These are phyloP conservation scores for Ascochyta fabae DNA, from an alignment of 2,329 filamentous ascomycete species.

Conservation along the genomic window DNA sequence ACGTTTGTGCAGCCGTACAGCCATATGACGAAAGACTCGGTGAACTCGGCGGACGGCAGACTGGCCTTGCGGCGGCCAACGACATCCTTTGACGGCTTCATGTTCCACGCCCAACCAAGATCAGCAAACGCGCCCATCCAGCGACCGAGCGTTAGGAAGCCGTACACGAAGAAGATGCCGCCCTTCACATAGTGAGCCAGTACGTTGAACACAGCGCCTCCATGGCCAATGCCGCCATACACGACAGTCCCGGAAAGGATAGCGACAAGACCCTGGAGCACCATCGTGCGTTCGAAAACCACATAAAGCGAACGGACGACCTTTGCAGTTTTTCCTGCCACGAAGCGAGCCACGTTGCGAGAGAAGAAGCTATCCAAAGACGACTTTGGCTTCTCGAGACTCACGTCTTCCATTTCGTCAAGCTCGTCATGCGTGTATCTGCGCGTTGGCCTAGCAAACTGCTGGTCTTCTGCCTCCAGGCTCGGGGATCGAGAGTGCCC, in stretches of 20 bases:
- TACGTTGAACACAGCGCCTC: constrained; percentile 75
- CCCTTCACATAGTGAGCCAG: constrained; percentile 95
- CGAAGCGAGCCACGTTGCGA: constrained; percentile 60
- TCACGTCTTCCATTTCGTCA: constrained; percentile 55
- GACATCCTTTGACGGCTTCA: constrained; percentile 67
- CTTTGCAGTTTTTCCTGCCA: constrained; percentile 63
- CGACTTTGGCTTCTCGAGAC: constrained; percentile 55
- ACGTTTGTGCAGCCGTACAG: constrained; percentile 89
- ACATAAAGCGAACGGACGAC: constrained; percentile 68
- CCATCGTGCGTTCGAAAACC: constrained; percentile 75
- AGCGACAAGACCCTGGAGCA: constrained; percentile 78
- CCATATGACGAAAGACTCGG: constrained; percentile 89
- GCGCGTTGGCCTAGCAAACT: constrained; percentile 48
- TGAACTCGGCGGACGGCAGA: constrained; percentile 81
- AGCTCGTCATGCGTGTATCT: constrained; percentile 50
- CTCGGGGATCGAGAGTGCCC: constrained; percentile 70
- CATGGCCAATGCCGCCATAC: constrained; percentile 82
- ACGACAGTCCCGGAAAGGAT: constrained; percentile 76
- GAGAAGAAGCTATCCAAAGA: constrained; percentile 59
- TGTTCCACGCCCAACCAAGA: constrained; percentile 94
- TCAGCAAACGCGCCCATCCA: constrained; percentile 92
- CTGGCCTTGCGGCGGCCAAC: constrained; percentile 67
- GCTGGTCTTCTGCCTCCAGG: constrained; percentile 53
- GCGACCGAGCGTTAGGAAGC: constrained; percentile 82
- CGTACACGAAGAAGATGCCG: constrained; percentile 93